Evolutionary conservation across 306 rosid species (phyloP).

Genomic region (Herpetospermum pedunculosum): DNA sequence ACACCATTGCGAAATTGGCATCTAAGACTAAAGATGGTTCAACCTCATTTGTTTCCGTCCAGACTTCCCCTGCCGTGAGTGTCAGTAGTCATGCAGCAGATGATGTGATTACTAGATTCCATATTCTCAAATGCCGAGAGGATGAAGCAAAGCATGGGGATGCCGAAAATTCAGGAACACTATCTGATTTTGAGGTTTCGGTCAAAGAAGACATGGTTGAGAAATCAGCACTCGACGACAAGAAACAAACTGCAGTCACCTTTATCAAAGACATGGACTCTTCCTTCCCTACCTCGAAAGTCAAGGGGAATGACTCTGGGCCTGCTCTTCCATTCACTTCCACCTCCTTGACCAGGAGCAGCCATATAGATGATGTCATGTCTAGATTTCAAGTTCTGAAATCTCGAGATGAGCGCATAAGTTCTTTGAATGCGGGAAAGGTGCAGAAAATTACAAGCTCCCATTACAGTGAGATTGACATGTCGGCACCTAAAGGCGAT

Average conservation of each 20-base stretch:
- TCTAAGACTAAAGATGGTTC: conserved; percentile 24
- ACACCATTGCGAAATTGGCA: conserved; percentile 18
- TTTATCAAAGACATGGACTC: not conserved
- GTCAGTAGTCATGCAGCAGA: conserved; percentile 18
- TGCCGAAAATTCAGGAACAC: conserved; percentile 9
- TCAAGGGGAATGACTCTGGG: not conserved
- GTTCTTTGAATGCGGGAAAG: not conserved
- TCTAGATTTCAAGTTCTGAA: conserved; percentile 7
- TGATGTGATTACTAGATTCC: conserved; percentile 30
- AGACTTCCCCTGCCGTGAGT: conserved; percentile 13
- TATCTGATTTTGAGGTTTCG: conserved; percentile 22
- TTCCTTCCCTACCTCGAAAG: not conserved
- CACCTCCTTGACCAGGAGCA: not conserved
- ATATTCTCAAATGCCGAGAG: conserved; percentile 20
- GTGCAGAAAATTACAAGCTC: not conserved
- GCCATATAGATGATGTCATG: conserved; percentile 8
- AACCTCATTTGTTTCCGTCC: conserved; percentile 18
- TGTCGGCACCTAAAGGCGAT: conserved; percentile 6
- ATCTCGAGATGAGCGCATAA: not conserved
- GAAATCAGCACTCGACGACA: conserved; percentile 12
- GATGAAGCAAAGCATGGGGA: conserved; percentile 11
- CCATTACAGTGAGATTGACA: not conserved
- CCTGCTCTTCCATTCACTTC: not conserved
- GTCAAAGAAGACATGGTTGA: conserved; percentile 20
- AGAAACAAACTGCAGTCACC: not conserved